These are phyloP conservation scores for Henningerozyma blattae DNA, from an alignment of 805 yeast genomes.

Conservation along the genomic window DNA sequence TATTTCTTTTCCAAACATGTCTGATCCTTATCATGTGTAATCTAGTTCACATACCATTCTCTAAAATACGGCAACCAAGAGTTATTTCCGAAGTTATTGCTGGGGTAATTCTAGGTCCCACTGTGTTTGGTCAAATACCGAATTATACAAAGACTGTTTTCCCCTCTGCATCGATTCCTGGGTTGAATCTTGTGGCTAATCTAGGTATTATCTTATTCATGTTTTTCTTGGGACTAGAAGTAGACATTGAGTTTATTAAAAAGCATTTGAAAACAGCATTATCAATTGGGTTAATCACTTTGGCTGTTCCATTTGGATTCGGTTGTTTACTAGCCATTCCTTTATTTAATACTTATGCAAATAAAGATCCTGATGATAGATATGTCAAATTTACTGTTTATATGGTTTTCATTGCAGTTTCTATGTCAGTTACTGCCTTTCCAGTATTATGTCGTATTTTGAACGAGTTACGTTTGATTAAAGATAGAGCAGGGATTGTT, in stretches of 20 bases:
- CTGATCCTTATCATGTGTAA: constrained; percentile 51
- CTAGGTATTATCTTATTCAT: constrained; percentile 63
- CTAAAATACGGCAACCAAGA: constrained; percentile 56
- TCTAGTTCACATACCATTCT: constrained; percentile 46
- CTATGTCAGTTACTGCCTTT: constrained; percentile 75
- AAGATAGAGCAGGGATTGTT: constrained; percentile 57
- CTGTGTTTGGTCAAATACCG: constrained; percentile 63
- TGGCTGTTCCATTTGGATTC: constrained; percentile 70
- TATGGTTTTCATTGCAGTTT: constrained; percentile 73
- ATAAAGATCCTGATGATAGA: constrained; percentile 19
- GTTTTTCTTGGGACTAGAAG: constrained; percentile 72
- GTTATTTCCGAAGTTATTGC: constrained; percentile 76
- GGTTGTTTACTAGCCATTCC: constrained; percentile 68
- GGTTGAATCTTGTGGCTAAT: constrained; percentile 57
- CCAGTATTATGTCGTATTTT: constrained; percentile 74
- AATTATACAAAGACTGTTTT: constrained; percentile 53
- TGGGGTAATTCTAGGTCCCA: constrained; percentile 66
- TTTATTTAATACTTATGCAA: constrained; percentile 42
- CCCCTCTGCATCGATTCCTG: constrained; percentile 50
- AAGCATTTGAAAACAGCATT: constrained; percentile 50
- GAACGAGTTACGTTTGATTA: constrained; percentile 57
- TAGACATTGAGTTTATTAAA: constrained; percentile 52
- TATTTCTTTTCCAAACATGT: constrained; percentile 60
- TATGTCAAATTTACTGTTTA: constrained; percentile 53
- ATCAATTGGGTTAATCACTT: constrained; percentile 56